phyloP scores from a whole-genome alignment of 495 filamentous ascomycete species.

The Aspergillus heteromorphus region DNA sequence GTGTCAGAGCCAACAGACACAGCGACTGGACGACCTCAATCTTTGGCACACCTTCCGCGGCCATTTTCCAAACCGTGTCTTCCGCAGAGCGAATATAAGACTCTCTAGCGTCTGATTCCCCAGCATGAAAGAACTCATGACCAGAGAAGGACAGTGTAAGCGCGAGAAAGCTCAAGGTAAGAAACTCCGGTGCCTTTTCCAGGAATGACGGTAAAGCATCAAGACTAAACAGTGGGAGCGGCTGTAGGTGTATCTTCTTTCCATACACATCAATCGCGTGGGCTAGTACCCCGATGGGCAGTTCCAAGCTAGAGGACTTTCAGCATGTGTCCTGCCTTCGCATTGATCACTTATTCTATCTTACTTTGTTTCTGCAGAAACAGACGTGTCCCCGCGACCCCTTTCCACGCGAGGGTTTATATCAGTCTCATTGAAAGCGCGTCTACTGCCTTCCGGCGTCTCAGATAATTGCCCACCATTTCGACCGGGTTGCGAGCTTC shows the following conservation, averaged over 20 bases:
- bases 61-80: neutral
- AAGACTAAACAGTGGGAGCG: conserved; percentile 4
- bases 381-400: no score
- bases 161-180: conserved; percentile 5
- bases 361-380: neutral
- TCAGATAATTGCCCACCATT: no score
- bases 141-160: neutral
- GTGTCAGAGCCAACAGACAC: conserved; percentile 4
- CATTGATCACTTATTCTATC: no score
- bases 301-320: neutral
- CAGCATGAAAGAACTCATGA: neutral
- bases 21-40: conserved; percentile 1
- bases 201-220: neutral
- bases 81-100: conserved; percentile 5
- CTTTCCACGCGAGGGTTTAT: no score
- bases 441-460: no score
- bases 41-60: neutral
- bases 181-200: neutral
- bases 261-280: conserved; percentile 1
- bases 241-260: conserved; percentile 2
- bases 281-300: neutral
- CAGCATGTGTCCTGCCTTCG: no score
- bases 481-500: no score
- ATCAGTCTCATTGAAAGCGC: no score
- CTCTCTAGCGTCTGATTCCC: neutral